phyloP scores from a whole-genome alignment of 495 filamentous ascomycete genomes.

The Aspergillus panamensis region DNA sequence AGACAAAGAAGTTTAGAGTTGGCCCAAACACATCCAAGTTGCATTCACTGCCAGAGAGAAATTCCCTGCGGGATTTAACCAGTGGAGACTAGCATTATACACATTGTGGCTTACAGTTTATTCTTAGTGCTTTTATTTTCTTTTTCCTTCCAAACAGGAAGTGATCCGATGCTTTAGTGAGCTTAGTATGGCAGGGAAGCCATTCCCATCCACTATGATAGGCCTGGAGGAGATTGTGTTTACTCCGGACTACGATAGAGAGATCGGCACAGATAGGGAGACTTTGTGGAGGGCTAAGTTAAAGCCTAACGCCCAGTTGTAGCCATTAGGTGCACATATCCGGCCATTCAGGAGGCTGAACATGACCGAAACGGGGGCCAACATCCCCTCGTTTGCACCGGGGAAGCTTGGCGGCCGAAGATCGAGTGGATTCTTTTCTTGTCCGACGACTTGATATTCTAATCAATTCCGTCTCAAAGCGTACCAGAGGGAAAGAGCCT shows the following conservation, averaged over 20 bases:
- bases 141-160: slow-evolving; percentile 1
- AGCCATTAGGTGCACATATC: background rate
- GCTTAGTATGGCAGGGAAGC: background rate
- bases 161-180: background rate
- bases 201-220: background rate
- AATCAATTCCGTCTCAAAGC: background rate
- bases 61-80: slow-evolving; percentile 2
- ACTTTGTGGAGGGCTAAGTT: background rate
- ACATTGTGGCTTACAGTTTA: slow-evolving; percentile 4
- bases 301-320: background rate
- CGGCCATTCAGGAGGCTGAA: background rate
- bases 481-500: background rate
- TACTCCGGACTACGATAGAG: too few relatives aligned
- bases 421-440: background rate
- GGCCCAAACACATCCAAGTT: slow-evolving; percentile 2
- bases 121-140: slow-evolving; percentile 6
- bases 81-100: background rate
- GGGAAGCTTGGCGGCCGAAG: background rate
- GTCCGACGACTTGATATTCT: background rate
- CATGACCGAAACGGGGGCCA: background rate
- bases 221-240: background rate
- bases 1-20: slow-evolving; percentile 7
- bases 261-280: too few relatives aligned
- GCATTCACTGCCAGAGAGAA: background rate
- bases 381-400: background rate